Base-by-base conservation (phyloP, 345 rosid species). In the sweet orange (Citrus sinensis) region DNA sequence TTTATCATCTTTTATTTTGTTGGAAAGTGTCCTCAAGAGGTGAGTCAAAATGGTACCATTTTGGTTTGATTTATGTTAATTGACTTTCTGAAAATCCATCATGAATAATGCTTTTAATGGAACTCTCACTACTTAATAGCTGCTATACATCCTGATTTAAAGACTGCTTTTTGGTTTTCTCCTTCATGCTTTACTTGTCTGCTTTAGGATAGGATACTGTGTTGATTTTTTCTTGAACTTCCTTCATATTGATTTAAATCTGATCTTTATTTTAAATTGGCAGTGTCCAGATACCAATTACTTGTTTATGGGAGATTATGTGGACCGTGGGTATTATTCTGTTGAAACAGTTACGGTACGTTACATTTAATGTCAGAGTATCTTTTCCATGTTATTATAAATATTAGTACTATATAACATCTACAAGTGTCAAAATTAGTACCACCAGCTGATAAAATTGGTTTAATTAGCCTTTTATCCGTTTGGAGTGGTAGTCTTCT, bases 281-380 rank as follows among this genome's bases (percentile, higher is more conserved):
- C 90, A 96, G 99, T 96, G 99, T 83, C 99, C 98, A 46, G 98
- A 94, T 87, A 94, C 98, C 73, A 96, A 96, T 86, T 96, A 94
- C 90, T 83, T 96, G 84, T 96, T 96, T 84, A 96, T 94, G 97
- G 99, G 99, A 81, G 99, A 96, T 85, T 96, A 96, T 74, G 98
- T 96, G 72, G 98, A 96, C 78, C 97, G 97, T 82, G 99, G 99
- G 16, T 96, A 92, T 87, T 94, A 96, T 85, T 96, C 99, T 81
- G 98, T 94, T 17, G 98, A 96, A 88, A 96, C 99, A 70, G 98
- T 96, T 66, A 91, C 98, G 81, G 97, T 92, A 89, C 73, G 81
- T 81, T 59, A 63, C 27, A 72, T 13, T 59, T 67, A 59, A 67
- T 9, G 37, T 65, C 40, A 6, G 46, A 34, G 10, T 34, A 13